These are phyloP conservation scores for Spatholobus suberectus DNA, from an alignment of 306 rosid genomes.

Conservation along the genomic window DNA sequence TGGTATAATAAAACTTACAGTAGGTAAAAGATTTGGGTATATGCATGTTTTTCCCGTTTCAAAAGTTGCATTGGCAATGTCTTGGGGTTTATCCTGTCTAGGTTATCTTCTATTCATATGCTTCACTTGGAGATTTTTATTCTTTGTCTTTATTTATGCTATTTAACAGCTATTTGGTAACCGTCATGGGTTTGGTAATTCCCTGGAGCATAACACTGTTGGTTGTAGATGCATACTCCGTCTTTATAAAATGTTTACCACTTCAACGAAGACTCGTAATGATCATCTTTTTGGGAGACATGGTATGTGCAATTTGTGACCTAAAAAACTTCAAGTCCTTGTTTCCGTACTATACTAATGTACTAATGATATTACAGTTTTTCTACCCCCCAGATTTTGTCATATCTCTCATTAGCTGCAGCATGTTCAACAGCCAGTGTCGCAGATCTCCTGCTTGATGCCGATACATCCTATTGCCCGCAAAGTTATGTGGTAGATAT, in stretches of 20 bases:
- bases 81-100: not conserved
- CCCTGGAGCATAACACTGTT: conserved; percentile 88
- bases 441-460: conserved; percentile 59
- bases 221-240: conserved; percentile 73
- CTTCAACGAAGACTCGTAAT: conserved; percentile 62
- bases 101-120: conserved; percentile 10
- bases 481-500: conserved; percentile 73
- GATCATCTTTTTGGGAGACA: conserved; percentile 66
- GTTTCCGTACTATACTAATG: conserved; percentile 12
- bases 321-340: not conserved
- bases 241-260: conserved; percentile 65
- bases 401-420: conserved; percentile 78
- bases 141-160: conserved; percentile 36
- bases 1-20: not conserved
- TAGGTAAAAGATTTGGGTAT: conserved; percentile 11
- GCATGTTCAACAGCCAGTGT: conserved; percentile 86
- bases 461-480: conserved; percentile 59
- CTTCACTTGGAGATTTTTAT: not conserved
- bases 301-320: conserved; percentile 56
- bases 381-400: conserved; percentile 59
- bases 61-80: not conserved
- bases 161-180: conserved; percentile 77
- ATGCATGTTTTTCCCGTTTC: not conserved
- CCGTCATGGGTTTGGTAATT: conserved; percentile 86
- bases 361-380: conserved; percentile 30